Evolutionary conservation across 2,329 filamentous ascomycete genomes (phyloP).

Genomic region (Eutypa lata): DNA sequence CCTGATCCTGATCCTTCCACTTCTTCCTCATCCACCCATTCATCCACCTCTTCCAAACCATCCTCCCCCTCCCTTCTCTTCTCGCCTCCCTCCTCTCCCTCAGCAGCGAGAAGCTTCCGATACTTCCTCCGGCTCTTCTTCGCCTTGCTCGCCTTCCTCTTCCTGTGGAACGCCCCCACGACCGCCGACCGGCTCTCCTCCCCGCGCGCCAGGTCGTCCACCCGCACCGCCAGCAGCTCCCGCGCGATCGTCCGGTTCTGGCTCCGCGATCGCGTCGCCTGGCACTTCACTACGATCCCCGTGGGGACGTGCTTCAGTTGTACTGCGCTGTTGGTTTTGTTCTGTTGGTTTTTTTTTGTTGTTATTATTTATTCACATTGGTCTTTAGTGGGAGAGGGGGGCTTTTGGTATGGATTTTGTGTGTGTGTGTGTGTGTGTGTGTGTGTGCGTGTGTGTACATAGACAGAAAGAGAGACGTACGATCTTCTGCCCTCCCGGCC

Average conservation of each 20-base stretch:
- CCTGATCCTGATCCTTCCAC: slow-evolving; percentile 2
- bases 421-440: slow-evolving; percentile 1
- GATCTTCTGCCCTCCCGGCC: slow-evolving; percentile 95
- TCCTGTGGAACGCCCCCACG: slow-evolving; percentile 60
- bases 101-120: slow-evolving; percentile 54
- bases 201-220: slow-evolving; percentile 72
- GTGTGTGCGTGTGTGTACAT: slow-evolving; percentile 9
- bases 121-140: slow-evolving; percentile 88
- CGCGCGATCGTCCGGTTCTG: slow-evolving; percentile 88
- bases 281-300: slow-evolving; percentile 89
- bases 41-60: slow-evolving; percentile 6
- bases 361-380: no score
- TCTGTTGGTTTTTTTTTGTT: no score
- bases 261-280: slow-evolving; percentile 80
- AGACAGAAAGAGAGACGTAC: slow-evolving; percentile 42
- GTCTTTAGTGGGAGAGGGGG: no score
- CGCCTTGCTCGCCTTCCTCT: slow-evolving; percentile 68
- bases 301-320: slow-evolving; percentile 89
- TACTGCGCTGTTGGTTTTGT: slow-evolving; percentile 95
- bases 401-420: no score
- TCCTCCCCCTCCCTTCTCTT: slow-evolving; percentile 12
- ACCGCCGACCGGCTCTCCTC: slow-evolving; percentile 63
- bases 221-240: slow-evolving; percentile 68
- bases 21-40: slow-evolving; percentile 4
- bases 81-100: slow-evolving; percentile 32